These are phyloP conservation scores for Ophiostoma triangulosporum DNA, from an alignment of 2,329 filamentous ascomycete species.

Conservation along the genomic window DNA sequence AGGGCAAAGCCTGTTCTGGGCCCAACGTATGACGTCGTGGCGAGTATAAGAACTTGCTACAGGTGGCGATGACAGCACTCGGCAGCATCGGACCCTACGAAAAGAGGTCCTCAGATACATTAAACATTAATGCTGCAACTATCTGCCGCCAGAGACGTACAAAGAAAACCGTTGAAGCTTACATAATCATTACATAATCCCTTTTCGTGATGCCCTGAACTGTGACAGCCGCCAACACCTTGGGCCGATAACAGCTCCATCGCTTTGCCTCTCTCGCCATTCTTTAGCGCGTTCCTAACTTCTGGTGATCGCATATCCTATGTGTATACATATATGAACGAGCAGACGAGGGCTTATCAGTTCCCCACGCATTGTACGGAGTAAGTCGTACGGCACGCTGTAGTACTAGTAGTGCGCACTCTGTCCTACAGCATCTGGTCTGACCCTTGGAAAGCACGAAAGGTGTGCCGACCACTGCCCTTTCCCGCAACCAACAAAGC, in stretches of 20 bases:
- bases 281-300: too few relatives aligned
- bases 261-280: background rate
- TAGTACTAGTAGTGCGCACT: too few relatives aligned
- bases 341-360: background rate
- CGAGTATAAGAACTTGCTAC: conserved; percentile 8
- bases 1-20: background rate
- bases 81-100: too few relatives aligned
- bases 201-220: background rate
- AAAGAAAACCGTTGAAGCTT: background rate
- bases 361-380: background rate
- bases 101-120: too few relatives aligned
- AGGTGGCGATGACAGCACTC: conserved; percentile 1
- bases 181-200: background rate
- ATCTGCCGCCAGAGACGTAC: too few relatives aligned
- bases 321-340: too few relatives aligned
- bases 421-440: background rate
- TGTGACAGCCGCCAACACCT: background rate
- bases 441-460: background rate
- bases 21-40: conserved; percentile 13
- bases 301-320: too few relatives aligned
- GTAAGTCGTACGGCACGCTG: background rate
- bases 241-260: background rate
- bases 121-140: too few relatives aligned
- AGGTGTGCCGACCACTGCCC: background rate
- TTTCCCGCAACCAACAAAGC: background rate